These are phyloP conservation scores for Articulospora tetracladia DNA, from an alignment of 495 filamentous ascomycete species.

Conservation along the genomic window DNA sequence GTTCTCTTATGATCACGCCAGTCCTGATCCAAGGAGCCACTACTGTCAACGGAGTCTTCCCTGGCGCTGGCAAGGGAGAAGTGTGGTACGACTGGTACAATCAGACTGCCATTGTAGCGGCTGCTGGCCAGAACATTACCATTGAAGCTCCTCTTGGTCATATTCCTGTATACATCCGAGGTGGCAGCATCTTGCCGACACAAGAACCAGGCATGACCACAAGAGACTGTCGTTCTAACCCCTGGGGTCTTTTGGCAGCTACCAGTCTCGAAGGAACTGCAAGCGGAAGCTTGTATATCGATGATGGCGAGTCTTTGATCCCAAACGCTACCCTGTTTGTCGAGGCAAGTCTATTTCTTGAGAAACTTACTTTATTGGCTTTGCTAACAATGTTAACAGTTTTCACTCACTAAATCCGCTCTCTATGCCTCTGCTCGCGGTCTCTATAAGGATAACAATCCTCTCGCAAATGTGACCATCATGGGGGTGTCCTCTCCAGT, in stretches of 20 bases:
- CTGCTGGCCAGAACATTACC: slow-evolving; percentile 60
- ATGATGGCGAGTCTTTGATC: slow-evolving; percentile 73
- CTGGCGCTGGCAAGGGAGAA: slow-evolving; percentile 57
- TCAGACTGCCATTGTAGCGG: slow-evolving; percentile 45
- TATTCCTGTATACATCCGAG: slow-evolving; percentile 74
- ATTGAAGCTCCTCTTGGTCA: slow-evolving; percentile 73
- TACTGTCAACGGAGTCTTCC: slow-evolving; percentile 73
- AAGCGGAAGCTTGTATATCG: slow-evolving; percentile 67
- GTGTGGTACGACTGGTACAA: slow-evolving; percentile 87
- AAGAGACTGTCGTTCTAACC: slow-evolving; percentile 55
- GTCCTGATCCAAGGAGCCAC: slow-evolving; percentile 63
- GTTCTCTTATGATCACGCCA: slow-evolving; percentile 66
- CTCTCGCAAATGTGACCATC: slow-evolving; percentile 62
- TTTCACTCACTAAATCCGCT: slow-evolving; percentile 41
- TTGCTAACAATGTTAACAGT: slow-evolving; percentile 29
- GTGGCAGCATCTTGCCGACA: slow-evolving; percentile 63
- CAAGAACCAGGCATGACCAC: slow-evolving; percentile 73
- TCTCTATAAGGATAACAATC: slow-evolving; percentile 54
- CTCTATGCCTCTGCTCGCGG: slow-evolving; percentile 48
- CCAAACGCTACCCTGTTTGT: slow-evolving; percentile 56
- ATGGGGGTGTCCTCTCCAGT: slow-evolving; percentile 45
- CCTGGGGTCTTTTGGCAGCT: slow-evolving; percentile 67
- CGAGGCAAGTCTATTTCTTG: slow-evolving; percentile 34
- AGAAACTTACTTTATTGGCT: not conserved
- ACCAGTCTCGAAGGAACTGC: slow-evolving; percentile 55